These are phyloP conservation scores for Pachysandra terminalis DNA, from an alignment of 164 flowering plant species.

Conservation along the genomic window DNA sequence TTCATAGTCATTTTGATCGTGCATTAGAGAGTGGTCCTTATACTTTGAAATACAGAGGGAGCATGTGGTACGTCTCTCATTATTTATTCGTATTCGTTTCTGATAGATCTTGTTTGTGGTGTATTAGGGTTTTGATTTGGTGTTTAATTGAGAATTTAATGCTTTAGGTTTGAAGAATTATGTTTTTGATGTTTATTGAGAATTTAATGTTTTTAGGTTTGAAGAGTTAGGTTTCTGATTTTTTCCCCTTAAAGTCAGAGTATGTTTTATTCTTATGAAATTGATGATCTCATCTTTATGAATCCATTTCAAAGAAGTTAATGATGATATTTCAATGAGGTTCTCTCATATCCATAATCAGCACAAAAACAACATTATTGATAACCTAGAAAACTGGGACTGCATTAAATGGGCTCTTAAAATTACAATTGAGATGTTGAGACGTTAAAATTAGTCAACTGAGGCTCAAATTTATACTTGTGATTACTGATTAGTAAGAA, in stretches of 20 bases:
- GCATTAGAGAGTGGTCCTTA: slow-evolving; percentile 80
- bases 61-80: slow-evolving; percentile 71
- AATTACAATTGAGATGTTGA: too few species aligned
- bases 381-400: too few species aligned
- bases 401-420: too few species aligned
- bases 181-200: neutral
- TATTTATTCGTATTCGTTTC: neutral
- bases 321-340: too few species aligned
- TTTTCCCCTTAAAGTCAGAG: neutral
- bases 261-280: neutral
- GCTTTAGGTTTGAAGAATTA: neutral
- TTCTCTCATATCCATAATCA: too few species aligned
- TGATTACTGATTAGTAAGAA: too few species aligned
- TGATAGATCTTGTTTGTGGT: neutral
- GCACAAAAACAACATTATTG: too few species aligned
- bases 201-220: neutral
- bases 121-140: neutral
- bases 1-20: slow-evolving; percentile 84
- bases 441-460: too few species aligned
- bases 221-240: neutral
- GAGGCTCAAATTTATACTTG: too few species aligned
- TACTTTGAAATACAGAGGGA: slow-evolving; percentile 73
- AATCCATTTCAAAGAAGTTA: neutral
- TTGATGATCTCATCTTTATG: neutral
- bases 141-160: neutral